phyloP scores from a whole-genome alignment of 495 filamentous ascomycete species.

The Parathielavia hyrcaniae region DNA sequence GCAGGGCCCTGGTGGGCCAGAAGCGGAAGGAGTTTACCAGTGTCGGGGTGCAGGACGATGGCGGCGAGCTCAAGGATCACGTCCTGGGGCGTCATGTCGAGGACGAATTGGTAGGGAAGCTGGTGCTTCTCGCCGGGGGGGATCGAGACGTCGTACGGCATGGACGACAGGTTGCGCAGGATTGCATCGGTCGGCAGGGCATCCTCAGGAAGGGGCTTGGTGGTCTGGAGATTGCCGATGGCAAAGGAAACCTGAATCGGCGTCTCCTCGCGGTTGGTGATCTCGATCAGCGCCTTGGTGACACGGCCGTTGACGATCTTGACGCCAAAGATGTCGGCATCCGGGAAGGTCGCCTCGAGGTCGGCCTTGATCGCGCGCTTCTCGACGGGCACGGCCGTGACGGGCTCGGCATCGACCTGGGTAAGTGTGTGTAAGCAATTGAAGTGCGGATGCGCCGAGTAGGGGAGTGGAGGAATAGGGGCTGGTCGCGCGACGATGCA shows the following conservation, averaged over 20 bases:
- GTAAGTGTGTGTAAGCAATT: slow-evolving; percentile 8
- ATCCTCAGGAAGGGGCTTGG: slow-evolving; percentile 41
- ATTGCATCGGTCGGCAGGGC: slow-evolving; percentile 50
- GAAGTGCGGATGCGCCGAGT: background rate
- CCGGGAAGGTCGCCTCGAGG: slow-evolving; percentile 72
- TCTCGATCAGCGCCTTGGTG: slow-evolving; percentile 72
- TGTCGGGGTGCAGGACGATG: slow-evolving; percentile 59
- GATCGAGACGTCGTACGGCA: slow-evolving; percentile 66
- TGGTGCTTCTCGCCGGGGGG: slow-evolving; percentile 70
- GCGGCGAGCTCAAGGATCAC: slow-evolving; percentile 66
- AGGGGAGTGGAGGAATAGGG: background rate
- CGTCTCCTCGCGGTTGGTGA: slow-evolving; percentile 75
- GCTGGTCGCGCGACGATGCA: background rate
- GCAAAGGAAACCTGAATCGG: slow-evolving; percentile 71
- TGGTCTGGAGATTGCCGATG: slow-evolving; percentile 66
- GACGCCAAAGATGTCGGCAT: slow-evolving; percentile 86
- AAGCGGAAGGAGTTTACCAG: slow-evolving; percentile 62
- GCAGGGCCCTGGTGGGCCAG: slow-evolving; percentile 82
- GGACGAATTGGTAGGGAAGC: slow-evolving; percentile 75
- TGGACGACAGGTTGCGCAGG: slow-evolving; percentile 76
- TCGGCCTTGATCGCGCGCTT: slow-evolving; percentile 61
- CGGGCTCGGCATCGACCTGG: slow-evolving; percentile 19
- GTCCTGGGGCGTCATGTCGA: slow-evolving; percentile 91
- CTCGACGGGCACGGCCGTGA: slow-evolving; percentile 40
- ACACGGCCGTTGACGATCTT: slow-evolving; percentile 90